Percentiles rank a stretch among this genome's conserved stretches.
Evolutionary conservation across 2,329 filamentous ascomycete genomes (phyloP).

Genomic region (Xylaria polymorpha): DNA sequence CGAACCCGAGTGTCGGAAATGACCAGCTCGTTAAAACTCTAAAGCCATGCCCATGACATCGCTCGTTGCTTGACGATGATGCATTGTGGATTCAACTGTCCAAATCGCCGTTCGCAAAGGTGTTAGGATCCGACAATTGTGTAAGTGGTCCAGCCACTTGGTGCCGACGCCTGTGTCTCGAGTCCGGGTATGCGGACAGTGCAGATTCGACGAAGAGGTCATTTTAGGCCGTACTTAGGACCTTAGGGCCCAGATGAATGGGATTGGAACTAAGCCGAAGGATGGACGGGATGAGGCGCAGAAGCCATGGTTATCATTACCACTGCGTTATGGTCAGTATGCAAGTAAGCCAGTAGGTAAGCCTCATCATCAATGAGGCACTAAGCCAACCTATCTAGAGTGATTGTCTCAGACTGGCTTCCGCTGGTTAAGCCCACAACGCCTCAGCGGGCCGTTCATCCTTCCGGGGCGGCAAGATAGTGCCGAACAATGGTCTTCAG

Average conservation of each 20-base stretch:
- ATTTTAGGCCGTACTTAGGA: neutral
- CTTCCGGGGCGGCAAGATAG: constrained; percentile 19
- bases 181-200: neutral
- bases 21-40: constrained; percentile 6
- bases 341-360: constrained; percentile 27
- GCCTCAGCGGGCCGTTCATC: constrained; percentile 11
- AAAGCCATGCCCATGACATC: neutral
- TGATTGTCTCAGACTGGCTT: constrained; percentile 23
- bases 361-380: constrained; percentile 18
- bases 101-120: constrained; percentile 3
- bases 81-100: neutral
- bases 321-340: constrained; percentile 19
- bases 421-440: constrained; percentile 9
- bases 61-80: neutral
- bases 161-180: constrained; percentile 22
- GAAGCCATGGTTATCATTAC: constrained; percentile 7
- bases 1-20: constrained; percentile 24
- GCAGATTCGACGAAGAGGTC: neutral
- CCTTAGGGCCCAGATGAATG: neutral
- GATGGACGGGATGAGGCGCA: constrained; percentile 26
- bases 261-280: constrained; percentile 2
- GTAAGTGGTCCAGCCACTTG: neutral
- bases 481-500: constrained; percentile 19
- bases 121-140: constrained; percentile 1
- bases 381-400: neutral